Evolutionary conservation across 2,329 filamentous ascomycete genomes (phyloP).

Genomic region (Macrophomina pseudophaseolina): DNA sequence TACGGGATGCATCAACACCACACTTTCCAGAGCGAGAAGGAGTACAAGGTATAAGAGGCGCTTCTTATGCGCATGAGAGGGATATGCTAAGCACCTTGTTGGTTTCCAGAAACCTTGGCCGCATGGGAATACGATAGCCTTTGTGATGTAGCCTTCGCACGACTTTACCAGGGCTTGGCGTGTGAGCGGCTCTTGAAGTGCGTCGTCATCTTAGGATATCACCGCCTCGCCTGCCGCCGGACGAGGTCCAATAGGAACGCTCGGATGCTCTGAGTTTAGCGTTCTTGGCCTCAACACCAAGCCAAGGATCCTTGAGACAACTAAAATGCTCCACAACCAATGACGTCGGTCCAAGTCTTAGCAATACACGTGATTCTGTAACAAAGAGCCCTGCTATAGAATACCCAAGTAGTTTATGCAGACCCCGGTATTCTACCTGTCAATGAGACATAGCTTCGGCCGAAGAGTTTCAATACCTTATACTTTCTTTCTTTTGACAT

Average conservation of each 20-base stretch:
- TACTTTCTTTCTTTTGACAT: no score
- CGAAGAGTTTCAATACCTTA: no score
- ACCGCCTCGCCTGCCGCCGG: not conserved
- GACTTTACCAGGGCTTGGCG: not conserved
- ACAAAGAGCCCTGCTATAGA: no score
- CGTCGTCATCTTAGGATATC: not conserved
- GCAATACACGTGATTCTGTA: no score
- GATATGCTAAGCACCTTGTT: not conserved
- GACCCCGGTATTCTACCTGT: no score
- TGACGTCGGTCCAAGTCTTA: no score
- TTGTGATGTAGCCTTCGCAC: not conserved
- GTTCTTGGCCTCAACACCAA: slow-evolving; percentile 3
- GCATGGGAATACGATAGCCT: not conserved
- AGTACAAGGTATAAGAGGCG: not conserved
- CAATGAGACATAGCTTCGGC: no score
- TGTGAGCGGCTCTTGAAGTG: not conserved
- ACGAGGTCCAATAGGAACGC: not conserved
- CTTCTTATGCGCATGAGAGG: not conserved
- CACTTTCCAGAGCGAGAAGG: not conserved
- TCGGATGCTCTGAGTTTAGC: not conserved
- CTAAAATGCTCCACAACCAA: not conserved
- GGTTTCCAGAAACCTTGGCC: not conserved
- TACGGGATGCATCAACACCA: not conserved
- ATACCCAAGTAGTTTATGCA: no score
- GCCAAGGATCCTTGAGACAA: not conserved